Percentiles rank a stretch among this genome's conserved stretches.
phyloP scores from a whole-genome alignment of 1,284 basidiomycete genomes.

The Ceratobasidium sp. region DNA sequence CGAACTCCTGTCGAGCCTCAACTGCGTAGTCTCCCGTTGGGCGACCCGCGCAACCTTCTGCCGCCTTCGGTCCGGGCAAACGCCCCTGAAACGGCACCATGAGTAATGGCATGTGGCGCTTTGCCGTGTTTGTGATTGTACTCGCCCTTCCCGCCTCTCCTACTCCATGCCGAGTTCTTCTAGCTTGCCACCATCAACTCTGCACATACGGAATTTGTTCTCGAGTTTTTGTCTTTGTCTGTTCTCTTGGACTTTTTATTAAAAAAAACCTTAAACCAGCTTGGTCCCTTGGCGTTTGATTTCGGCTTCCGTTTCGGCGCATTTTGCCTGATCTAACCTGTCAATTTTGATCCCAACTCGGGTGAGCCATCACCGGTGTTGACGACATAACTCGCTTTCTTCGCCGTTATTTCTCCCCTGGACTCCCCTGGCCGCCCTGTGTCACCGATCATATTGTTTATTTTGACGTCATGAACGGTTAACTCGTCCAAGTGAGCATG shows the following conservation, averaged over 20 bases:
- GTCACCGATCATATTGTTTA: not conserved
- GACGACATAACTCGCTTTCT: not conserved
- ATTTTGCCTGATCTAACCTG: not conserved
- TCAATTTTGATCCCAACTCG: slow-evolving; percentile 33
- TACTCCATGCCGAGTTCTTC: not conserved
- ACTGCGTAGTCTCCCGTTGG: slow-evolving; percentile 34
- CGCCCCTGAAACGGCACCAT: not conserved
- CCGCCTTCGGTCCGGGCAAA: slow-evolving; percentile 40
- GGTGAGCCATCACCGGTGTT: slow-evolving; percentile 26
- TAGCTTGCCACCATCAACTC: not conserved
- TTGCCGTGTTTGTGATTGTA: not conserved
- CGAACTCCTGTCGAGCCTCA: slow-evolving; percentile 43
- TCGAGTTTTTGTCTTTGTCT: not conserved
- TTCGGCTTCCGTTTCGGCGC: not conserved
- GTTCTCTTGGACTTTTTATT: not conserved
- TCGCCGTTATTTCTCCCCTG: not conserved
- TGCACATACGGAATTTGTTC: not conserved
- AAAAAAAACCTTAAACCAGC: not conserved
- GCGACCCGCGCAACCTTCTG: slow-evolving; percentile 32
- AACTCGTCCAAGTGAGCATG: not conserved
- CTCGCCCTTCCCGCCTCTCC: not conserved
- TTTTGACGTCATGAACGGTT: not conserved
- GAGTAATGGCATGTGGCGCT: not conserved
- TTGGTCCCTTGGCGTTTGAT: not conserved
- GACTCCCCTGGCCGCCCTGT: not conserved